Conservation (phyloP, 768 basidiomycete genomes). For the Cubamyces lactineus region DNA sequence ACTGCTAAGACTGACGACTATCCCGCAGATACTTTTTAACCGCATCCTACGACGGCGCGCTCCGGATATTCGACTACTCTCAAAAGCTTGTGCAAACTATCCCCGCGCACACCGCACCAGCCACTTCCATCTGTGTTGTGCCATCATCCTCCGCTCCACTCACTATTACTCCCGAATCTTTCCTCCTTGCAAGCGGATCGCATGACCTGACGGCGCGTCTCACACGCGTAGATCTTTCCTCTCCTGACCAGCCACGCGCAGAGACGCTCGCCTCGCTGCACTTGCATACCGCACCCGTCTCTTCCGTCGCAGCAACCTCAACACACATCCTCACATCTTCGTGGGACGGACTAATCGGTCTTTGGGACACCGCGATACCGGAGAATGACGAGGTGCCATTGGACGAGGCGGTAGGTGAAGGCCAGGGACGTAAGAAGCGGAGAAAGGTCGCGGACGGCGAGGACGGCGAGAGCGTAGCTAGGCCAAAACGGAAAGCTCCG, state of each 20-base stretch:
- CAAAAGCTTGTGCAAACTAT: slow-evolving; percentile 56
- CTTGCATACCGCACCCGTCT: slow-evolving; percentile 81
- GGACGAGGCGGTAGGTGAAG: slow-evolving; percentile 34
- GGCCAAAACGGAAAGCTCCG: slow-evolving; percentile 67
- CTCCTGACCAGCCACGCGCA: slow-evolving; percentile 13
- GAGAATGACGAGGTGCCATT: slow-evolving; percentile 60
- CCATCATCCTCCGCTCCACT: slow-evolving; percentile 34
- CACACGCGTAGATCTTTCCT: slow-evolving; percentile 37
- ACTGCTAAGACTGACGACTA: no score
- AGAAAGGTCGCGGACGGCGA: slow-evolving; percentile 50
- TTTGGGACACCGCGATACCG: slow-evolving; percentile 75
- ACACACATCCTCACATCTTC: slow-evolving; percentile 77
- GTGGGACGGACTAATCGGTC: slow-evolving; percentile 85
- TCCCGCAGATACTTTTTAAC: slow-evolving; percentile 66
- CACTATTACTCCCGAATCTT: slow-evolving; percentile 33
- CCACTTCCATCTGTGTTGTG: slow-evolving; percentile 65
- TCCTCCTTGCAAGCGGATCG: slow-evolving; percentile 67
- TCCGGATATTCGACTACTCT: slow-evolving; percentile 76
- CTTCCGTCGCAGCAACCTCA: slow-evolving; percentile 62
- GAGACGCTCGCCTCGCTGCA: slow-evolving; percentile 67
- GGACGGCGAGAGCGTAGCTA: slow-evolving; percentile 36
- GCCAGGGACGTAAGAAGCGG: slow-evolving; percentile 59
- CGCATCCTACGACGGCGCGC: slow-evolving; percentile 77
- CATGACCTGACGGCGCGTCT: slow-evolving; percentile 79
- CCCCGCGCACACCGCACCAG: slow-evolving; percentile 62